Evolutionary conservation across 2,329 filamentous ascomycete genomes (phyloP), one percentile per base, ranked within the genome.

Genomic region (Teratosphaeria nubilosa): DNA sequence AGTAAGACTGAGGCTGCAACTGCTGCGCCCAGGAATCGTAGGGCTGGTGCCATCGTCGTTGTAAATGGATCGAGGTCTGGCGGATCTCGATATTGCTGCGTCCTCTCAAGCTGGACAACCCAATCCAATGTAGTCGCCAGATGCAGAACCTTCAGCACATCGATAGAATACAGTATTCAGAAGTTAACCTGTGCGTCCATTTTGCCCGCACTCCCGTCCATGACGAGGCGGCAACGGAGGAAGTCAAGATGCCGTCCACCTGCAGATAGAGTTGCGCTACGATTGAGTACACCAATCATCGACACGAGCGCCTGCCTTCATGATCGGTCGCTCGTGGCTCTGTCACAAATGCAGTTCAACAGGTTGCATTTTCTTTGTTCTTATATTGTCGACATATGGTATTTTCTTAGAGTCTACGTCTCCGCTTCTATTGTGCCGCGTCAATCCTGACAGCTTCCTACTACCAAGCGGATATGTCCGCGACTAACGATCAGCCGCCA

Each of bases 1-100:
- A 70, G 62, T 52, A 72, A 62, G 53, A 74, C 56, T 1, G 66
- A 61, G 7, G 57, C 58, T 14, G 34, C 59, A 32, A 56, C 58
- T 10, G 66, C 55, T 16, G 54, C 45, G 52, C 53, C 55, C 30
- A 58, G 14, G 24, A 60, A 22, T 27, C 56, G 41, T 24, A 58
- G 48, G 5, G 52, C 34, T 7, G 58, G 56, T 24, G 56, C 32
- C 58, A 60, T 60, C 31, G 54, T 57, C 11, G 45, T n/a, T 48
- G 7, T 10, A 3, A 20, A 10, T 48, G 41, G 4, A 22, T 37
- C 34, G 34, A 48, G 16, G 16, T 48, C 16, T 48, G 41, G 41
- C 41, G 34, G n/a, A 48, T 48, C 3, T 48, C 7, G 20, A 30
- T 30, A 30, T 30, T 48, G 41, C 41, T 10, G n/a, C n/a, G 41